A percentile compares a stretch with the other conserved stretches of the same genome.
These are phyloP conservation scores for Botryotinia globosa DNA, from an alignment of 2,329 filamentous ascomycete species.

Conservation along the genomic window DNA sequence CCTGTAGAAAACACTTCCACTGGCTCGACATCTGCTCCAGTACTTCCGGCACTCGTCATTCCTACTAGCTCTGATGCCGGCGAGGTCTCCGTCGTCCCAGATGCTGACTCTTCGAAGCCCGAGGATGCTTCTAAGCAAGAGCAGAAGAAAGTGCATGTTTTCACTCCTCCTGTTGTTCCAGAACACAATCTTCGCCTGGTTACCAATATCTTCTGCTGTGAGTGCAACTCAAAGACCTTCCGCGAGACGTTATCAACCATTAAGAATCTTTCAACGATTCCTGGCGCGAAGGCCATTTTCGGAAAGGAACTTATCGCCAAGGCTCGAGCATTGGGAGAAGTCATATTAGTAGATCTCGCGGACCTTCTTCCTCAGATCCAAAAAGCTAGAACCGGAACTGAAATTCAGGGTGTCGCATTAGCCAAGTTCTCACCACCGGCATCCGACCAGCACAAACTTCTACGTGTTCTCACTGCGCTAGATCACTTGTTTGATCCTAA, in stretches of 20 bases:
- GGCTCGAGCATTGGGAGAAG: conserved; percentile 78
- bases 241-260: conserved; percentile 97
- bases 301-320: conserved; percentile 90
- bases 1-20: not conserved
- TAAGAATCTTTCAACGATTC: conserved; percentile 93
- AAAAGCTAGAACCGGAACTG: conserved; percentile 82
- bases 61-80: conserved; percentile 12
- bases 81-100: conserved; percentile 6
- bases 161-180: conserved; percentile 82
- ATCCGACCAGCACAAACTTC: conserved; percentile 93
- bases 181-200: conserved; percentile 87
- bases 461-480: conserved; percentile 87
- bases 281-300: conserved; percentile 83
- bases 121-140: conserved; percentile 32
- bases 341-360: conserved; percentile 80
- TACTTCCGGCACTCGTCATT: not conserved
- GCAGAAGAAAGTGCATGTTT: conserved; percentile 44
- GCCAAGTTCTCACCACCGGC: conserved; percentile 94
- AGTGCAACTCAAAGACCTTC: conserved; percentile 97
- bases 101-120: conserved; percentile 30
- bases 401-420: conserved; percentile 90
- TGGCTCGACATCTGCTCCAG: not conserved
- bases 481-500: conserved; percentile 94
- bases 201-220: conserved; percentile 94
- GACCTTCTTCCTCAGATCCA: conserved; percentile 83